These are phyloP conservation scores for Diplodia intermedia DNA, from an alignment of 2,329 filamentous ascomycete genomes.

Conservation along the genomic window DNA sequence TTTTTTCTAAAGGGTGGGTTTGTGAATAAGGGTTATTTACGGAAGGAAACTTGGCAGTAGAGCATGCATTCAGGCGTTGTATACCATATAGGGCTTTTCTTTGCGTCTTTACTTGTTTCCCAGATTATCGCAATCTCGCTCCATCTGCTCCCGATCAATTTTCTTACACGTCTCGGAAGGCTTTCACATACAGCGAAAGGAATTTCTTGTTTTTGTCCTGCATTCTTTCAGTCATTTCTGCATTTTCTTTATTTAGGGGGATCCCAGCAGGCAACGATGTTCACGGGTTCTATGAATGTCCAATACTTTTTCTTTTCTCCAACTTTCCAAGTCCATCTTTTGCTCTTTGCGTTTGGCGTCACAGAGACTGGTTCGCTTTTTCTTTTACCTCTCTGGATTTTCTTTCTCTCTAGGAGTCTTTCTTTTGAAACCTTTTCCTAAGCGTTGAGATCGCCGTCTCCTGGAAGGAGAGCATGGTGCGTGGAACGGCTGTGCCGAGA, in stretches of 20 bases:
- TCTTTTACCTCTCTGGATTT: neutral
- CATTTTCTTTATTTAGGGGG: neutral
- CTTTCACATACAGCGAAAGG: neutral
- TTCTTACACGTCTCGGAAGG: neutral
- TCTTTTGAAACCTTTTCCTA: neutral
- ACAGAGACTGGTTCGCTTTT: too few species aligned
- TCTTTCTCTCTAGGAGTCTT: neutral
- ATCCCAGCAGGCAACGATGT: conserved; percentile 8
- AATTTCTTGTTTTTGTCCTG: neutral
- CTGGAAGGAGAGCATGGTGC: neutral
- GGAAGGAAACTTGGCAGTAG: conserved; percentile 13
- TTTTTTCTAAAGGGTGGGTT: neutral
- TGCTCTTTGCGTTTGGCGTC: neutral
- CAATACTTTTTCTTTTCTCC: neutral
- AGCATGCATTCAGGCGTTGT: conserved; percentile 32
- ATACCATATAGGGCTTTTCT: conserved; percentile 31
- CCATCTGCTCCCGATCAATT: conserved; percentile 5
- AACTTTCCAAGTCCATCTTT: neutral
- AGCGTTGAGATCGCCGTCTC: neutral
- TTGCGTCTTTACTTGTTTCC: neutral
- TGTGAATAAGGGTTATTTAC: conserved; percentile 20
- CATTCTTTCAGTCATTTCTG: neutral
- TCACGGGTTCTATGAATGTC: conserved; percentile 15
- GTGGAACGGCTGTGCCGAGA: neutral
- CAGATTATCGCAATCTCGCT: neutral